Conservation (phyloP, 495 filamentous ascomycete genomes). For the Peziza echinospora region DNA sequence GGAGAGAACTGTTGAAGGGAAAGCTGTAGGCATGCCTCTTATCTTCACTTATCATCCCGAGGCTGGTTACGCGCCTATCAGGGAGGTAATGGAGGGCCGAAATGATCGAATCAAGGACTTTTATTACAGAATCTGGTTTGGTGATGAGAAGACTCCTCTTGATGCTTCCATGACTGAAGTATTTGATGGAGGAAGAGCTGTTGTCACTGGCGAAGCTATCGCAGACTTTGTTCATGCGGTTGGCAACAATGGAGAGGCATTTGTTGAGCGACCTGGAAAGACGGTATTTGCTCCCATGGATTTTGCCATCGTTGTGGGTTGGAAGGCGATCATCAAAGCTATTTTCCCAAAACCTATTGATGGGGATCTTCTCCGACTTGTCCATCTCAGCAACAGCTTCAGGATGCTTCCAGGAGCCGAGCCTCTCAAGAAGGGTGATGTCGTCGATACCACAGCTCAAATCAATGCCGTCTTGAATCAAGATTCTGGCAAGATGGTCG, state of each 20-base stretch:
- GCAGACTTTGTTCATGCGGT: conserved; percentile 97
- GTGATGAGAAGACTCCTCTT: conserved; percentile 62
- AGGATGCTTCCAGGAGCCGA: conserved; percentile 93
- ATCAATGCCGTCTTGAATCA: conserved; percentile 97
- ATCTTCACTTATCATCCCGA: conserved; percentile 83
- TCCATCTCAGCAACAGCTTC: conserved; percentile 92
- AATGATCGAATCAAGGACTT: conserved; percentile 96
- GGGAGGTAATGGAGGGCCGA: conserved; percentile 80
- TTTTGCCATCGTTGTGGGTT: conserved; percentile 94
- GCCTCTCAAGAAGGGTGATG: conserved; percentile 82
- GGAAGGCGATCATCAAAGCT: conserved; percentile 97
- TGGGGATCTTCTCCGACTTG: conserved; percentile 80
- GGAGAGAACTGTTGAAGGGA: conserved; percentile 59
- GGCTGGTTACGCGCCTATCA: conserved; percentile 81
- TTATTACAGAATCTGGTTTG: conserved; percentile 94
- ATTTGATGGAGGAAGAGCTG: conserved; percentile 71
- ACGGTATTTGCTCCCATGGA: conserved; percentile 94
- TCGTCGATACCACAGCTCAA: conserved; percentile 78
- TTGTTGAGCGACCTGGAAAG: conserved; percentile 89
- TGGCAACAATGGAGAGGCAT: conserved; percentile 95
- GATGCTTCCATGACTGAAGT: conserved; percentile 60
- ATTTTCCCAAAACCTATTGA: conserved; percentile 92
- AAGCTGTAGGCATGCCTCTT: conserved; percentile 57
- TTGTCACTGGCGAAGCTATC: conserved; percentile 74
- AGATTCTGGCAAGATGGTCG: conserved; percentile 97